Base-by-base conservation (phyloP, 306 rosid species). In the Herpetospermum pedunculosum region DNA sequence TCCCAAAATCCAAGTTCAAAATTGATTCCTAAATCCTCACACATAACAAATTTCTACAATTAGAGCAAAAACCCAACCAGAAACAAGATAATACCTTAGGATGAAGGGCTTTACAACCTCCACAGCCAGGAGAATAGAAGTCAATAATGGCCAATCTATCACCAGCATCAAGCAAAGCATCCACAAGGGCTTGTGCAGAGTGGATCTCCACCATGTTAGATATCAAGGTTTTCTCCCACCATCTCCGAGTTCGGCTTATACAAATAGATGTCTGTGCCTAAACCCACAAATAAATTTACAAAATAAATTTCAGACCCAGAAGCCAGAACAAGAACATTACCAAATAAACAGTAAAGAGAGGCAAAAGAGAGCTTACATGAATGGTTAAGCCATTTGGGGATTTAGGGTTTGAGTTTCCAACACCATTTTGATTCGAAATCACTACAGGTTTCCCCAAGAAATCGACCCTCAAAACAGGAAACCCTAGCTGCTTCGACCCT, bases 71-170 rank as follows among this genome's bases (percentile, higher is more conserved):
- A 41, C 30, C 4, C 13, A 54, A 26, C 16, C 4, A 40, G 37
- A 11, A 41, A 41, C 53, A 68, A 68, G 50, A 15, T 41, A 9
- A 67, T 75, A 89, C 97, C 94, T 92, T 92, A 26, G 97, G 96
- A 77, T 92, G 92, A 30, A 92, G 92, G 60, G 96, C 79, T 79
- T 77, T 92, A 87, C 98, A 92, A 30, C 96, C 98, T 63, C 98
- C 98, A 83, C 98, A 92, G 48, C 89, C 92, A 75, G 98, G 96
- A 43, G 96, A 92, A 78, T 87, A 90, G 68, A 92, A 92, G 53
- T 90, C 86, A 47, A 90, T 82, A 18, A 92, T 84, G 65, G 87
- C 98, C 83, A 92, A 79, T 53, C 88, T 77, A 77, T 90, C 96
- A 32, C 91, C 98, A 73, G 92, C 98, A 8, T 76, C 80, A 60